Base-by-base conservation (phyloP, 169 alveolate species). In the Babesia ovata region DNA sequence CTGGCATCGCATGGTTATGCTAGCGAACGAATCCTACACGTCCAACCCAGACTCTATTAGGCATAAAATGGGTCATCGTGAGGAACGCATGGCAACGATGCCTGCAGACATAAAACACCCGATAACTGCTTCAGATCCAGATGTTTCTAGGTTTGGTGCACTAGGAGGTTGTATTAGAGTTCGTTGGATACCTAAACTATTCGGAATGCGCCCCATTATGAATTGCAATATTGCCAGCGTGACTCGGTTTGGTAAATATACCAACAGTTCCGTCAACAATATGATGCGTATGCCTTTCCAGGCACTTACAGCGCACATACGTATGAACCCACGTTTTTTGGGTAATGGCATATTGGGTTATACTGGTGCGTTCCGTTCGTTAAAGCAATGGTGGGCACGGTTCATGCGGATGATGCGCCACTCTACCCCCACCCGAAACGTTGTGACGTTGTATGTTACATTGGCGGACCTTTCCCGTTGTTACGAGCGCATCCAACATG, bases 121-220 rank as follows among this genome's bases (percentile, higher is more conserved):
- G 39, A 6, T 33, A 33, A 33, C 39, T 2, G 39, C 6, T 33
- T 33, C 39, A 33, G 39, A 33, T 33, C 39, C 39, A 2, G 39
- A 33, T 6, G 2, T 33, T 4, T 33, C 39, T 28, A 46, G 19
- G 13, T 29, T 2, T 54, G 67, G 28, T 2, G 44, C 33, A 17
- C 33, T n/a, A 6, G 4, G 24, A 16, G 67, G 48, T 16, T 61
- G 21, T 22, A 44, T 63, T 8, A 73, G 70, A 42, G 56, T 83
- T 17, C 73, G 90, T 42, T 83, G 84, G 73, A 29, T 75, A 21
- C 90, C 90, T 17, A 83, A 83, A 42, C 65, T 50, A n/a, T 46
- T 69, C 14, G 90, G 90, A 21, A 83, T 83, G 90, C 56, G 90
- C 12, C 90, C 90, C 8, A 83, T 83, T 17, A 16, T 73, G 48